Percentiles rank a stretch among this genome's conserved stretches.
These are phyloP conservation scores for Amanita muscaria DNA, from an alignment of 768 basidiomycete species.

Conservation along the genomic window DNA sequence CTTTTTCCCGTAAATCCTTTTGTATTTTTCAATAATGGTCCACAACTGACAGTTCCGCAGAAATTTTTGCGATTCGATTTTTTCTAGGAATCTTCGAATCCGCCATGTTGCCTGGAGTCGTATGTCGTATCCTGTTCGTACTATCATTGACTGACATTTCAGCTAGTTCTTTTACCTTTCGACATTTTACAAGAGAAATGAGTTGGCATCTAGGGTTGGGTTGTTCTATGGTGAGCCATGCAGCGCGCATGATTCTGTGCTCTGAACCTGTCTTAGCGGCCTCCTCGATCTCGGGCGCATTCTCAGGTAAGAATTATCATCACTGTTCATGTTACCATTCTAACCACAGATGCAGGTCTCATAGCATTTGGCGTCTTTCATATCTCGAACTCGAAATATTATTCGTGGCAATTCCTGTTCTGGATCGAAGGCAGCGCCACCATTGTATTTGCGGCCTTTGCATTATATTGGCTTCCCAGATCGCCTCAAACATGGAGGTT, in stretches of 20 bases:
- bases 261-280: conserved; percentile 21
- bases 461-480: conserved; percentile 37
- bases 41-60: conserved; percentile 11
- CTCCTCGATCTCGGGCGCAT: conserved; percentile 38
- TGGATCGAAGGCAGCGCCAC: conserved; percentile 43
- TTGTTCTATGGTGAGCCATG: conserved; percentile 34
- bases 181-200: conserved; percentile 41
- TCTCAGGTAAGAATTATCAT: conserved; percentile 26
- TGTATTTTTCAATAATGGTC: background rate
- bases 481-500: conserved; percentile 33
- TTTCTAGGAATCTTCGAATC: conserved; percentile 45
- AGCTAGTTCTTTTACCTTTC: conserved; percentile 38
- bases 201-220: conserved; percentile 42
- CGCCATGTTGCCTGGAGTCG: conserved; percentile 39
- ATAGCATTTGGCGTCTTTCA: conserved; percentile 48
- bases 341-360: conserved; percentile 21
- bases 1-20: conserved; percentile 31
- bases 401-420: conserved; percentile 45
- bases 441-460: conserved; percentile 34
- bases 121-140: background rate
- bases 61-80: conserved; percentile 40
- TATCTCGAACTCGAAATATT: conserved; percentile 29
- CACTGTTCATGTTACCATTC: background rate
- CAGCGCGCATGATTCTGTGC: background rate
- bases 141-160: background rate